phyloP scores from a whole-genome alignment of 192 early-diverging fungal species.

The Backusella mclennaniae region DNA sequence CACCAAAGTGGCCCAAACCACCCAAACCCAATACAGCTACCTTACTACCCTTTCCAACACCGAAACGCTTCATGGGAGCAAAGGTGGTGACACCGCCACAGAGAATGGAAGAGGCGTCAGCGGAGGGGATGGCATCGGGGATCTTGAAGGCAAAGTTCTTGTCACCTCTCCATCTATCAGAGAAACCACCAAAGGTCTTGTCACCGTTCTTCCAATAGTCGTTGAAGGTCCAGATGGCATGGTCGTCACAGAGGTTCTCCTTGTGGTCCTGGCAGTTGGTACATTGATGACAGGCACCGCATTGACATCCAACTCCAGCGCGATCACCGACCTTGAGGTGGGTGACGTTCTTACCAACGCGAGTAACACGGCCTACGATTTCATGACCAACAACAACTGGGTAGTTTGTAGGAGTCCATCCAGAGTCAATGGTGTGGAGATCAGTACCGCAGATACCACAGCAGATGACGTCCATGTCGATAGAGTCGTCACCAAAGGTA shows the following conservation, averaged over 20 bases:
- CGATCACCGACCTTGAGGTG: conserved; percentile 39
- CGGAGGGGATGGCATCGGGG: conserved; percentile 41
- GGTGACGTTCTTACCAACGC: conserved; percentile 29
- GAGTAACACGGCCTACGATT: conserved; percentile 43
- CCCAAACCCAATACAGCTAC: conserved; percentile 66
- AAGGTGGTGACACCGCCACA: conserved; percentile 76
- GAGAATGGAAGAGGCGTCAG: conserved; percentile 65
- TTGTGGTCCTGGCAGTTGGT: conserved; percentile 37
- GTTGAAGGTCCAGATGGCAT: conserved; percentile 58
- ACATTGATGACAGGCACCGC: conserved; percentile 53
- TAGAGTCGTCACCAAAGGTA: conserved; percentile 26
- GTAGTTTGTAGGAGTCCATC: conserved; percentile 47
- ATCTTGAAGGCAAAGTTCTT: conserved; percentile 60
- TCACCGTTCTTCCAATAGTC: conserved; percentile 42
- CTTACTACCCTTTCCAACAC: conserved; percentile 37
- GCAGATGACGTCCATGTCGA: conserved; percentile 45
- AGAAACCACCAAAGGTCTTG: conserved; percentile 41
- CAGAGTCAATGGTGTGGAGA: conserved; percentile 59
- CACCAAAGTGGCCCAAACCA: conserved; percentile 57
- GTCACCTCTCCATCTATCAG: conserved; percentile 48
- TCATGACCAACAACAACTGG: conserved; percentile 48
- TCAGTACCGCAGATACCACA: conserved; percentile 77
- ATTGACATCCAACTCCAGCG: conserved; percentile 61
- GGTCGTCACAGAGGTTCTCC: conserved; percentile 44
- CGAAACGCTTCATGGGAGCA: conserved; percentile 40